phyloP scores from a whole-genome alignment of 345 rosid species.

The Eucalyptus regnans region DNA sequence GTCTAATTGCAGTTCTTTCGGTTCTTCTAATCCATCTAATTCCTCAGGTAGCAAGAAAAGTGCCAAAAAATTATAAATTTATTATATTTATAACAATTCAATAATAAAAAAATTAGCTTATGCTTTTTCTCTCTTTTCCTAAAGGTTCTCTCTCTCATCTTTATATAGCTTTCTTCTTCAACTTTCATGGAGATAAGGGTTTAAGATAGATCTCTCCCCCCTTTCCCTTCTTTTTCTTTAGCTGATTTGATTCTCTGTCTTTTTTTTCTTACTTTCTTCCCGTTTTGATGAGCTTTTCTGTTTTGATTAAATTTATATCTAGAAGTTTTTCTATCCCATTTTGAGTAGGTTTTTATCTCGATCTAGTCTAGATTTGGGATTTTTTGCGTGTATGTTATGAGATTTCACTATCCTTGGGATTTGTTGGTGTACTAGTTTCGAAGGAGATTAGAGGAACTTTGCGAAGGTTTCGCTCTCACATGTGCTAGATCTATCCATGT shows the following conservation, averaged over 20 bases:
- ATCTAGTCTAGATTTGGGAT: neutral
- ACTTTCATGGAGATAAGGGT: neutral
- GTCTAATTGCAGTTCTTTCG: neutral
- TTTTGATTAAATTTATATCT: neutral
- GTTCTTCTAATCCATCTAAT: neutral
- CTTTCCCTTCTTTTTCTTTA: neutral
- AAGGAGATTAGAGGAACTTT: too few species aligned
- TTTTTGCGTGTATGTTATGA: neutral
- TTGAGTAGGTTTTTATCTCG: neutral
- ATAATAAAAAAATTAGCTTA: too few species aligned
- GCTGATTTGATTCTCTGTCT: neutral
- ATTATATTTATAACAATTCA: neutral
- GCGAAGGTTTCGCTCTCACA: rapidly evolving
- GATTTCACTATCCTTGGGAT: neutral
- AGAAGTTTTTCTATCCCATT: neutral
- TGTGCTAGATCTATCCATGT: rapidly evolving
- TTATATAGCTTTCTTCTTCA: neutral
- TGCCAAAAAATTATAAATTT: neutral
- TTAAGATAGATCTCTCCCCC: neutral
- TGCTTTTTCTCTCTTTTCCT: too few species aligned
- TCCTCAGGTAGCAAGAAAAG: neutral
- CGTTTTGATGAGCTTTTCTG: neutral
- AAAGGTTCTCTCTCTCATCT: too few species aligned
- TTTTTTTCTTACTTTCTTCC: neutral
- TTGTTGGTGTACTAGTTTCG: neutral